phyloP scores from a whole-genome alignment of 331 rosid species.

The Rhamnella rubrinervis region DNA sequence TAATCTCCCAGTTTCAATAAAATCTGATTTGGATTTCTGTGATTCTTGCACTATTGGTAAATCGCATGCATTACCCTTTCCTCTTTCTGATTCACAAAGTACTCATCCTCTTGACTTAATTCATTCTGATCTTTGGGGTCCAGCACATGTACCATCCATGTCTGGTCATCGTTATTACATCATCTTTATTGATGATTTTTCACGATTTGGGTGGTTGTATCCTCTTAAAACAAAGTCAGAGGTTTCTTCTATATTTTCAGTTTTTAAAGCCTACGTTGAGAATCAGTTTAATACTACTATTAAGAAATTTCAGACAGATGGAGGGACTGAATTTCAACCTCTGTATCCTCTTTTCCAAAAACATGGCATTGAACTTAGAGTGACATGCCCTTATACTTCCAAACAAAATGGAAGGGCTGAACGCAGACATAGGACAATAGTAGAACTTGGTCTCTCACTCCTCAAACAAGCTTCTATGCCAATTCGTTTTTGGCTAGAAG shows the following conservation, averaged over 20 bases:
- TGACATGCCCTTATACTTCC: not conserved
- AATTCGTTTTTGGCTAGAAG: not conserved
- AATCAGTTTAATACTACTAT: not conserved
- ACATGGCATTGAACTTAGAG: not conserved
- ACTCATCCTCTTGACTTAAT: not conserved
- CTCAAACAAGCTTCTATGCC: not conserved
- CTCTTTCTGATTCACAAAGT: too few species aligned
- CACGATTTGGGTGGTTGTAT: not conserved
- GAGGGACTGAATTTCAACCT: not conserved
- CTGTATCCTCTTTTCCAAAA: too few species aligned
- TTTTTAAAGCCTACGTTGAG: not conserved
- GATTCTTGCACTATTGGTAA: too few species aligned
- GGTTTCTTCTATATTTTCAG: not conserved
- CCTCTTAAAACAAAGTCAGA: too few species aligned
- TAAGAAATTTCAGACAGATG: not conserved
- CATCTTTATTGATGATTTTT: too few species aligned
- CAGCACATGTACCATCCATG: not conserved
- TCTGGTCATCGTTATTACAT: too few species aligned
- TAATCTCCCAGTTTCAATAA: too few species aligned
- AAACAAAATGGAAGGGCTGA: not conserved
- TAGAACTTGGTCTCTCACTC: not conserved
- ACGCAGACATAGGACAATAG: not conserved
- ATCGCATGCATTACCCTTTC: too few species aligned
- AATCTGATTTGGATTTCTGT: too few species aligned
- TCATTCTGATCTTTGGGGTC: not conserved